Evolutionary conservation across 257 asterid genomes (phyloP), one percentile per base, ranked within the genome.

Genomic region (Solanum megistacrolobum): DNA sequence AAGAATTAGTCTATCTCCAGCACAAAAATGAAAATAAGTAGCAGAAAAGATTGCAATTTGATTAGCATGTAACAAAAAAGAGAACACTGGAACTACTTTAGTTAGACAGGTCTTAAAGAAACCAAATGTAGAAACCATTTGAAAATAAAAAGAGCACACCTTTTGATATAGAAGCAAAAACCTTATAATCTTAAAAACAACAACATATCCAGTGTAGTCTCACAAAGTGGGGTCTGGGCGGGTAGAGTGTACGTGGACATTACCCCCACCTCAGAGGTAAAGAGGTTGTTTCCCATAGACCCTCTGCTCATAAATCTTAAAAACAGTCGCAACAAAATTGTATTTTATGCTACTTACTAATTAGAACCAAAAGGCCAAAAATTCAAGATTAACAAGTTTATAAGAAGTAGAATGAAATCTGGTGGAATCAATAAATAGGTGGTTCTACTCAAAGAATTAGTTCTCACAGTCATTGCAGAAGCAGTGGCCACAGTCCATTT

Each of bases 401-500:
- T 9, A 48, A 48, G 66, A 18, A 29, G 69, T 48, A 82, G 39
- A 79, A 79, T 43, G 66, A 16, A 8, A 8, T 79, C 85, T 16
- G 38, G 36, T 43, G 25, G 27, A 43, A 43, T 14, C 27, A 79
- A 46, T 48, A 9, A 81, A 18, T 18, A 46, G 32, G 36, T 7
- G 18, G 69, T 31, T 29, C 20, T 16, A 82, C 69, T 9, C 41
- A 82, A 79, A 36, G 66, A 86, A 88, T 74, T 87, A 48, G 89
- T 87, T 89, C 98, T 95, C 90, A 97, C 99, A 97, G 79, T 52
- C 90, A 92, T 94, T 94, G 95, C 99, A 97, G 90, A 97, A 97
- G 91, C 92, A 92, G 92, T 97, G 99, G 69, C 98, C 98, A 87
- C 99, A 97, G 87, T 94, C 99, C 99, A 96, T 95, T 89, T 85